Base-by-base conservation (phyloP, 2,329 filamentous ascomycete genomes). In the Capronia coronata region DNA sequence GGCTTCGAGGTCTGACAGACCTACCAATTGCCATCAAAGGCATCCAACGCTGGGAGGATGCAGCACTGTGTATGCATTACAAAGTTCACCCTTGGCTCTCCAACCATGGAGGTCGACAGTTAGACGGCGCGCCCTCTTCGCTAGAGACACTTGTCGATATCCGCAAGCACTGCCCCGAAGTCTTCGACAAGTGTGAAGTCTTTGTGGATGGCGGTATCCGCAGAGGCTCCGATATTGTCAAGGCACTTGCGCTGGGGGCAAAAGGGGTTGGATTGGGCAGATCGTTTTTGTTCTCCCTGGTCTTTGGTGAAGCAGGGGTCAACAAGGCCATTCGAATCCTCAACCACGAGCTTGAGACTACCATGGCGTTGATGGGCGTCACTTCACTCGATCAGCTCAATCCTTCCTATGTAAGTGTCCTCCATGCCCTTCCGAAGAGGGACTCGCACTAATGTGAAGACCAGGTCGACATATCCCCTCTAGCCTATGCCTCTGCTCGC, bases 91-190 rank as follows among this genome's bases (percentile, higher is more conserved):
- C n/a, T n/a, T 62, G 79, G 48, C 54, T 81, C 23, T 77, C 73
- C 56, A 82, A 81, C 53, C 78, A 81, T 50, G 78, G 78, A 11
- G 78, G 78, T 2, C 67, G 78, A 18, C 75, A 76, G 2, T 65
- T 77, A 1, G 77, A 80, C 41, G 73, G 71, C 23, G 68, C 65
- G 32, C 75, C 61, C 23, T 69, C 75, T 2, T 69, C 71, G 0
- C 72, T 78, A 4, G 63, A 76, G n/a, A 73, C 73, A 1, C 65
- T 78, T 0, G 61, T 78, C 1, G 75, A 78, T 57, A 68, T 78
- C 5, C 71, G 77, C 5, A 68, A 61, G 46, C 64, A 65, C 23
- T 77, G 71, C 46, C 75, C 75, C 0, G 68, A 76, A 48, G 67
- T 77, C 0, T 72, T 78, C 40, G 65, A 70, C 10, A 64, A 66